Conservation (phyloP, 257 asterid genomes). For the Ilex asprella region DNA sequence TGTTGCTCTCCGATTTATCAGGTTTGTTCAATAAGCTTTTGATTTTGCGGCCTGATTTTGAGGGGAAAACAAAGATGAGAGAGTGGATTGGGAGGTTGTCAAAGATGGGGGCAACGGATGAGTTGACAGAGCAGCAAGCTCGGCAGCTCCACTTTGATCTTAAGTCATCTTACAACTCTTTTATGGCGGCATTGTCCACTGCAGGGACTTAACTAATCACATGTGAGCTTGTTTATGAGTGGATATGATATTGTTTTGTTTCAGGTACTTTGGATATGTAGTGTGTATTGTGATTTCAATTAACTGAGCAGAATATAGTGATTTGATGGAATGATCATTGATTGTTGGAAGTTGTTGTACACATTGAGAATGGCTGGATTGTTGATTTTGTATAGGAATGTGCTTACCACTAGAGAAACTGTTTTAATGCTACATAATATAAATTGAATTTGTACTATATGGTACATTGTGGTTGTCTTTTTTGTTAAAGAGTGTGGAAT, state of each 20-base stretch:
- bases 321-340: no score
- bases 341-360: no score
- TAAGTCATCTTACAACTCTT: constrained; percentile 92
- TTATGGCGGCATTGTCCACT: constrained; percentile 88
- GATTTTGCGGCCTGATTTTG: constrained; percentile 77
- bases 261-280: not conserved
- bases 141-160: constrained; percentile 91
- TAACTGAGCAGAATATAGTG: no score
- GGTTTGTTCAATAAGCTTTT: constrained; percentile 75
- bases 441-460: no score
- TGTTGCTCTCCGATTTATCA: constrained; percentile 64
- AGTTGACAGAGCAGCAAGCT: constrained; percentile 95
- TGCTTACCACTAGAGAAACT: no score
- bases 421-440: no score
- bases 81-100: constrained; percentile 88
- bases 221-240: constrained; percentile 34
- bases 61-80: constrained; percentile 88
- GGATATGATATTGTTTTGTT: constrained; percentile 12
- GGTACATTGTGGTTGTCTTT: no score
- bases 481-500: no score
- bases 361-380: no score
- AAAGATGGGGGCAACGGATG: constrained; percentile 93
- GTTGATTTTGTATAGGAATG: no score
- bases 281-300: no score
- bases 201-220: constrained; percentile 36